A percentile compares a stretch with the other conserved stretches of the same genome.
Evolutionary conservation across 208 protist genomes (phyloP).

Genomic region (Naegleria fowleri): DNA sequence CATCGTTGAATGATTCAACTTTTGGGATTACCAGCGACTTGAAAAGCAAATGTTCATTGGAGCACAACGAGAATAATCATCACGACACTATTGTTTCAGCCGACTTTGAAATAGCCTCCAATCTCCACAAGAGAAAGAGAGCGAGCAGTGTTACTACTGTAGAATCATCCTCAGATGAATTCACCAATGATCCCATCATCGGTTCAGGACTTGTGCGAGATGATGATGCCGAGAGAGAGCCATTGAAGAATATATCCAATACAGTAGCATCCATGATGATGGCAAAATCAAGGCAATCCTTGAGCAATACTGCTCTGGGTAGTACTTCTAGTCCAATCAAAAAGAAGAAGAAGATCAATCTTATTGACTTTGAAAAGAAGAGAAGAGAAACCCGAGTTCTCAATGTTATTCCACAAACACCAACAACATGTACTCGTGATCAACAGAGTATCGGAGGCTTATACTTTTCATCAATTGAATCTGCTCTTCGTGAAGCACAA

Average conservation of each 20-base stretch:
- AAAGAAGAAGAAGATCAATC: not conserved
- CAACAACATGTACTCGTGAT: too few species aligned
- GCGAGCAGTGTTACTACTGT: too few species aligned
- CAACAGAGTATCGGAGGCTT: too few species aligned
- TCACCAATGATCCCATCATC: too few species aligned
- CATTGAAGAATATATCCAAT: not conserved
- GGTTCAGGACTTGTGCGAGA: too few species aligned
- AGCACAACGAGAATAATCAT: not conserved
- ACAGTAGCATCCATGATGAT: not conserved
- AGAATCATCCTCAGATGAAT: too few species aligned
- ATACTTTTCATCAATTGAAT: not conserved
- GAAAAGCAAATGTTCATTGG: not conserved
- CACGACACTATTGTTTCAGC: too few species aligned
- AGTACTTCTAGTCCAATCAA: not conserved
- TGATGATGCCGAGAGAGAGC: not conserved
- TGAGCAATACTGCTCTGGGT: too few species aligned
- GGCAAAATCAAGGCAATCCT: too few species aligned
- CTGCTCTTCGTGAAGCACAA: not conserved
- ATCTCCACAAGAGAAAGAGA: not conserved
- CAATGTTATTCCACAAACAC: not conserved
- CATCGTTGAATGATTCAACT: not conserved
- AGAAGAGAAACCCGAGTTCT: not conserved
- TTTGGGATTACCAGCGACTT: not conserved
- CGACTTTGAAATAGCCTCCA: not conserved
- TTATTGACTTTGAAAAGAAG: not conserved